These are phyloP conservation scores for Cladobotryum mycophilum DNA, from an alignment of 2,329 filamentous ascomycete genomes.

Conservation along the genomic window DNA sequence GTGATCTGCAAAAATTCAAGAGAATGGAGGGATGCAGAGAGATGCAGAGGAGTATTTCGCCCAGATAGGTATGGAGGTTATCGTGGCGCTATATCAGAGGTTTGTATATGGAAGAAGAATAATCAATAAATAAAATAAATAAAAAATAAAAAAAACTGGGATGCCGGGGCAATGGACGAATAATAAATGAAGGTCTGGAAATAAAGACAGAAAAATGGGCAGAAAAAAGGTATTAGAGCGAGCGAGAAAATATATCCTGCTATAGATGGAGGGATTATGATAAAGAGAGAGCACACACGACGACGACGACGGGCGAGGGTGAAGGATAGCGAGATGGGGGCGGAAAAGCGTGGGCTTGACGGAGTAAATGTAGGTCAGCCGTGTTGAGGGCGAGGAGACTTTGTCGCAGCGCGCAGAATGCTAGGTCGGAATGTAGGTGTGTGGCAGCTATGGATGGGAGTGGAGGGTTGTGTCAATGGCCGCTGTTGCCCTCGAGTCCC, in stretches of 20 bases:
- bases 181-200: not conserved
- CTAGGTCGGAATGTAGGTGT: slow-evolving; percentile 9
- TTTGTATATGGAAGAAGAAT: too few relatives aligned
- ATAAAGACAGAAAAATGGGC: not conserved
- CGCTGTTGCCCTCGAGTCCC: slow-evolving; percentile 9
- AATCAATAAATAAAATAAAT: too few relatives aligned
- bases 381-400: slow-evolving; percentile 6
- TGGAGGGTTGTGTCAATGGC: not conserved
- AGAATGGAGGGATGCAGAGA: too few relatives aligned
- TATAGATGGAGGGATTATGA: not conserved
- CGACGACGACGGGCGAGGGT: not conserved
- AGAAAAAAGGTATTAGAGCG: not conserved
- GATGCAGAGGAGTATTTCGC: too few relatives aligned
- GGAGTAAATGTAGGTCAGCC: slow-evolving; percentile 9
- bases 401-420: slow-evolving; percentile 5
- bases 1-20: not conserved
- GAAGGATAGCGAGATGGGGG: not conserved
- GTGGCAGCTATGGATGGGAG: slow-evolving; percentile 8
- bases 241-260: slow-evolving; percentile 2
- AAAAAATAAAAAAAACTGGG: not conserved
- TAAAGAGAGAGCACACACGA: not conserved
- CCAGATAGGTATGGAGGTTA: too few relatives aligned
- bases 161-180: not conserved
- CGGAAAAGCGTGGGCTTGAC: slow-evolving; percentile 1
- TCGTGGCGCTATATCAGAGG: too few relatives aligned